Percentiles rank a stretch among this genome's conserved stretches.
Conservation (phyloP, 2,329 filamentous ascomycete genomes). For the Phialophora chinensis region DNA sequence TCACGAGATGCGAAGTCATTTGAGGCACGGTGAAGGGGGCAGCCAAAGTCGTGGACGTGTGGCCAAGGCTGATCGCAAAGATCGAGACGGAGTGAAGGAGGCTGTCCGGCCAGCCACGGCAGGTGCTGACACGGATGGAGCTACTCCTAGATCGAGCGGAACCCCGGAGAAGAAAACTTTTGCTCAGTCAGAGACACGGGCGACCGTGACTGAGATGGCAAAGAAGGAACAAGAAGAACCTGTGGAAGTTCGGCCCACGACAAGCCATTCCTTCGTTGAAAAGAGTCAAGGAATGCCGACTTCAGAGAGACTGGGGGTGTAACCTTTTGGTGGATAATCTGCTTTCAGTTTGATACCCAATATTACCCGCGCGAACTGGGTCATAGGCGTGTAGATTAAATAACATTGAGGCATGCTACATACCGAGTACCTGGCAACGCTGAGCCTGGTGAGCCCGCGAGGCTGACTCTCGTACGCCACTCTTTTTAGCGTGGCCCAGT, state of each 20-base stretch:
- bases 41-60: slow-evolving; percentile 27
- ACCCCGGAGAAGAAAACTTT: neutral
- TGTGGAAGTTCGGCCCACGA: neutral
- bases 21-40: slow-evolving; percentile 25
- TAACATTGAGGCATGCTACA: neutral
- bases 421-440: neutral
- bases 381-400: neutral
- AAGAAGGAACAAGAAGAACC: neutral
- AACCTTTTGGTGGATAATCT: neutral
- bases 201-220: neutral
- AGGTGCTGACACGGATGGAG: slow-evolving; percentile 20
- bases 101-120: slow-evolving; percentile 21
- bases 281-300: neutral
- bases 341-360: slow-evolving; percentile 3
- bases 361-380: neutral
- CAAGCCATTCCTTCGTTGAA: neutral
- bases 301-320: neutral
- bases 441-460: slow-evolving; percentile 5
- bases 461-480: slow-evolving; percentile 6
- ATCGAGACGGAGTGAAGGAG: slow-evolving; percentile 26
- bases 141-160: neutral
- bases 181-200: neutral
- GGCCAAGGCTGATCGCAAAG: slow-evolving; percentile 18
- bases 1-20: slow-evolving; percentile 74
- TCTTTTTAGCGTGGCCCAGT: slow-evolving; percentile 2